Evolutionary conservation across 1,284 basidiomycete genomes (phyloP).

Genomic region (Acaromyces ingoldii): DNA sequence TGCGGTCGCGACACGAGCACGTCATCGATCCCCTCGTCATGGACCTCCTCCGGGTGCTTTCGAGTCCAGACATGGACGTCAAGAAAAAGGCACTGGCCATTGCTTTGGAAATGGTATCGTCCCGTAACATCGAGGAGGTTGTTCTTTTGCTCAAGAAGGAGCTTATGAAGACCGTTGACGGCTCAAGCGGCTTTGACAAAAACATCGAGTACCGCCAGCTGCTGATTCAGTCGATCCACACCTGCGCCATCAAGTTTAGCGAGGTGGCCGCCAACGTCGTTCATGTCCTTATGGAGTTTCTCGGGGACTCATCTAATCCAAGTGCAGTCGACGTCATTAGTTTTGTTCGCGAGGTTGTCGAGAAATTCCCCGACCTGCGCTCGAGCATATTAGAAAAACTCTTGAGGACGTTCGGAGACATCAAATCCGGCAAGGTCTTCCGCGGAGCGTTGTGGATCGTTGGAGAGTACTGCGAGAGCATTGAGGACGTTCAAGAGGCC

Average conservation of each 20-base stretch:
- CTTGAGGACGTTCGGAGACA: slow-evolving; percentile 71
- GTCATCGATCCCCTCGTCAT: slow-evolving; percentile 88
- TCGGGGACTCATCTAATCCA: slow-evolving; percentile 91
- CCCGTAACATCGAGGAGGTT: slow-evolving; percentile 95
- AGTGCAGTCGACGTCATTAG: slow-evolving; percentile 92
- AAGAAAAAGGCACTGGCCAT: slow-evolving; percentile 85
- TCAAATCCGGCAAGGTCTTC: slow-evolving; percentile 97
- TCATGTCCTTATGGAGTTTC: slow-evolving; percentile 95
- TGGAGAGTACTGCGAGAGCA: slow-evolving; percentile 69
- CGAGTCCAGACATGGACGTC: slow-evolving; percentile 93
- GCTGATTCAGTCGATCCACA: slow-evolving; percentile 93
- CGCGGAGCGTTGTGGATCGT: slow-evolving; percentile 96
- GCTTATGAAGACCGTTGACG: slow-evolving; percentile 68
- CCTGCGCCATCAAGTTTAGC: slow-evolving; percentile 95
- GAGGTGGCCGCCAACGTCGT: slow-evolving; percentile 96
- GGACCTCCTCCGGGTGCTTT: slow-evolving; percentile 88
- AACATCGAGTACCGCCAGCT: slow-evolving; percentile 85
- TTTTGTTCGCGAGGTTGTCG: slow-evolving; percentile 94
- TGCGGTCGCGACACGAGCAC: slow-evolving; percentile 82
- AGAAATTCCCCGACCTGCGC: slow-evolving; percentile 90
- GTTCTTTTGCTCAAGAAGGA: slow-evolving; percentile 97
- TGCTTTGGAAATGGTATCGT: slow-evolving; percentile 88
- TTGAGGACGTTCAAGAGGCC: slow-evolving; percentile 51
- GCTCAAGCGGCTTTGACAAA: slow-evolving; percentile 23
- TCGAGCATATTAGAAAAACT: slow-evolving; percentile 80